Percentiles rank a stretch among this genome's conserved stretches.
Conservation (phyloP, 768 basidiomycete species). For the Amanita jacksonii region DNA sequence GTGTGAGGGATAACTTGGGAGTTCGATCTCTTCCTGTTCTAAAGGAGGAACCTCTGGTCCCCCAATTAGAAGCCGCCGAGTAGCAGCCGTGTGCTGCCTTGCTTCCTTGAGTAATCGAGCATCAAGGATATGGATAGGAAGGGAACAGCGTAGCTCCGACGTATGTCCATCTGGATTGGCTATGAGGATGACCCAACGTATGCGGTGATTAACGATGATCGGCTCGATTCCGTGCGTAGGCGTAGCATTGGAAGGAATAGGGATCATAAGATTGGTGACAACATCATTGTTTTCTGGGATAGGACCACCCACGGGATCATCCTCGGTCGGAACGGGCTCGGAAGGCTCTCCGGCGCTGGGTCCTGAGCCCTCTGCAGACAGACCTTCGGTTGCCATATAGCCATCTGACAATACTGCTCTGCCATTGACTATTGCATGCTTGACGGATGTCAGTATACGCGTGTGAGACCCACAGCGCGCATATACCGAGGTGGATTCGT, state of each 20-base stretch:
- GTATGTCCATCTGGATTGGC: constrained; percentile 85
- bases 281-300: constrained; percentile 30
- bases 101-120: constrained; percentile 67
- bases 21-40: constrained; percentile 50
- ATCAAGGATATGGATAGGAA: constrained; percentile 82
- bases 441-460: constrained; percentile 48
- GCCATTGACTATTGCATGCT: constrained; percentile 62
- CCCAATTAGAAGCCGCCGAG: constrained; percentile 59
- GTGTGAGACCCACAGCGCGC: constrained; percentile 41
- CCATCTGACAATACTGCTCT: constrained; percentile 32
- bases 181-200: constrained; percentile 74
- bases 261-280: constrained; percentile 49
- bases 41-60: constrained; percentile 23
- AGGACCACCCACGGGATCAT: constrained; percentile 10
- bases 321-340: constrained; percentile 2
- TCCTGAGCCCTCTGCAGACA: neutral
- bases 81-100: constrained; percentile 56
- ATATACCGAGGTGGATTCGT: constrained; percentile 63
- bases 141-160: constrained; percentile 89
- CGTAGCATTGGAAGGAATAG: constrained; percentile 49
- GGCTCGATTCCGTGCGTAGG: constrained; percentile 74
- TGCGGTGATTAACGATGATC: constrained; percentile 63
- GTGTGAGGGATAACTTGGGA: constrained; percentile 87
- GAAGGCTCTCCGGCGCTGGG: neutral
- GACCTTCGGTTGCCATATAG: neutral